phyloP scores from a whole-genome alignment of 164 flowering plant genomes.

The Vitis cinerea region DNA sequence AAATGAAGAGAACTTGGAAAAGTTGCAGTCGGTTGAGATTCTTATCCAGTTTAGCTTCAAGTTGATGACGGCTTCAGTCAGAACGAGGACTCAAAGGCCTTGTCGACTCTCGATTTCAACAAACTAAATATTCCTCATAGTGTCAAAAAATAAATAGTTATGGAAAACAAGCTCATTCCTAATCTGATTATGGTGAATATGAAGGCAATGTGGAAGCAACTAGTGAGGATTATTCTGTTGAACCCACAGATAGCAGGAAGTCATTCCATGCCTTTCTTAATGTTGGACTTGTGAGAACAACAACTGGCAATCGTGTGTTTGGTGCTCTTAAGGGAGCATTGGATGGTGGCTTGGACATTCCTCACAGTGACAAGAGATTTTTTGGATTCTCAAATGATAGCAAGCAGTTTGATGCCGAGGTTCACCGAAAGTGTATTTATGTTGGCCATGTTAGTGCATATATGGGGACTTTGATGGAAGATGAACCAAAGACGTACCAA shows the following conservation, averaged over 20 bases:
- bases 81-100: no score
- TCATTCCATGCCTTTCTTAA: constrained; percentile 78
- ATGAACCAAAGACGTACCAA: constrained; percentile 87
- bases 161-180: no score
- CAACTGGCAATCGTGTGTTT: constrained; percentile 74
- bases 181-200: no score
- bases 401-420: constrained; percentile 67
- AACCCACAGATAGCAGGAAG: constrained; percentile 63
- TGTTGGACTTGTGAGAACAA: constrained; percentile 66
- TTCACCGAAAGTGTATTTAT: constrained; percentile 73
- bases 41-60: no score
- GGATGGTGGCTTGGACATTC: constrained; percentile 88
- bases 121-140: no score
- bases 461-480: constrained; percentile 61
- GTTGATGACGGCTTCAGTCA: no score
- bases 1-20: no score
- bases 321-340: constrained; percentile 87
- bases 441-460: constrained; percentile 82
- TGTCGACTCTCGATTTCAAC: no score
- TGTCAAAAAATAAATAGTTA: no score
- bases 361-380: constrained; percentile 75
- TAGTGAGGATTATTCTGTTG: constrained; percentile 75
- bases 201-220: constrained; percentile 32
- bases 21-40: no score
- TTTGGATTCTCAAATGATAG: constrained; percentile 57